Conservation (phyloP, 805 yeast species). For the Lipomyces lipofer region DNA sequence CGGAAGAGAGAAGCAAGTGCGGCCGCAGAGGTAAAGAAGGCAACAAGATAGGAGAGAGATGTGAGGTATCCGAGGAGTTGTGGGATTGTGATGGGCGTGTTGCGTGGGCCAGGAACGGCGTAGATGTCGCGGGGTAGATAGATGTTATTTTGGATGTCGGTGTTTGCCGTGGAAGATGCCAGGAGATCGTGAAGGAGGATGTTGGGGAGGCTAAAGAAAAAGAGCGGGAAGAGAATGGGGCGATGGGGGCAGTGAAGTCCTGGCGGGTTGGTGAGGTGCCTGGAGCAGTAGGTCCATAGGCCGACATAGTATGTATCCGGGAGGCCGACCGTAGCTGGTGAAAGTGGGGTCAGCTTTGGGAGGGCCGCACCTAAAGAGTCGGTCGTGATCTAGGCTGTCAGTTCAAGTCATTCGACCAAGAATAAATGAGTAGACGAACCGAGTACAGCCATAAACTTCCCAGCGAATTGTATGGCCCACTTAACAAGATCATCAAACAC, state of each 20-base stretch:
- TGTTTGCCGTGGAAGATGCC: neutral
- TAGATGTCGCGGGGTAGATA: constrained; percentile 17
- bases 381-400: constrained; percentile 10
- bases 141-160: constrained; percentile 22
- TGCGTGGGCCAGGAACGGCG: constrained; percentile 2
- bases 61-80: constrained; percentile 11
- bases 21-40: constrained; percentile 9
- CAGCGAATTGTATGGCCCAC: neutral
- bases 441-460: constrained; percentile 6
- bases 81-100: constrained; percentile 3
- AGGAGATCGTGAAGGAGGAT: constrained; percentile 11
- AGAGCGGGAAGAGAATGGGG: constrained; percentile 13
- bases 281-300: constrained; percentile 25
- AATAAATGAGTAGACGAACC: neutral
- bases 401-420: neutral
- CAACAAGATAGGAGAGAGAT: constrained; percentile 8
- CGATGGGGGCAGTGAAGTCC: constrained; percentile 11
- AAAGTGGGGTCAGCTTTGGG: constrained; percentile 15
- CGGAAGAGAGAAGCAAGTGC: neutral
- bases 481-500: neutral
- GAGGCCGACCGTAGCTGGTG: constrained; percentile 21
- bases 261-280: neutral
- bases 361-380: constrained; percentile 25
- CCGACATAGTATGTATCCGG: constrained; percentile 28
- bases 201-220: constrained; percentile 18